phyloP scores from a whole-genome alignment of 2,329 filamentous ascomycete species.

The Emergomyces pasteurianus region DNA sequence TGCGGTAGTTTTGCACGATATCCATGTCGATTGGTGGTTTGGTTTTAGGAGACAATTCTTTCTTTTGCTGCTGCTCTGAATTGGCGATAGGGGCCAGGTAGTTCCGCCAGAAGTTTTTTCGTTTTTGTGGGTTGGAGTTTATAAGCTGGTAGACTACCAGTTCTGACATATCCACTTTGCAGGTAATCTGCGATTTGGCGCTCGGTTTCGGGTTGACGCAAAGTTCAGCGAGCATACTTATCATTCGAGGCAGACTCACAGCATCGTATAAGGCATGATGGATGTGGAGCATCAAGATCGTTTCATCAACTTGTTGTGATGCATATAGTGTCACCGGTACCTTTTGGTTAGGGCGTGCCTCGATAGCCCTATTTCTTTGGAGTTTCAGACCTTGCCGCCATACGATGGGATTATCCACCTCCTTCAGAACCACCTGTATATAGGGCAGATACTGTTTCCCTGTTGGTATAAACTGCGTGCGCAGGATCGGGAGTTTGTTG shows the following conservation, averaged over 20 bases:
- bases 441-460: constrained; percentile 39
- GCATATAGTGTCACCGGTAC: constrained; percentile 26
- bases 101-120: constrained; percentile 34
- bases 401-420: constrained; percentile 24
- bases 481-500: constrained; percentile 48
- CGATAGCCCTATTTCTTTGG: constrained; percentile 11
- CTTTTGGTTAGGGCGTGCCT: constrained; percentile 9
- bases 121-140: constrained; percentile 16
- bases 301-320: constrained; percentile 19
- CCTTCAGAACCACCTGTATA: constrained; percentile 49
- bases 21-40: background rate
- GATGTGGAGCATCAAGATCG: constrained; percentile 44
- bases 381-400: constrained; percentile 13
- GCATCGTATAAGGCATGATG: constrained; percentile 88
- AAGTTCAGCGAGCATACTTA: constrained; percentile 39
- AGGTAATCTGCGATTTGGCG: background rate
- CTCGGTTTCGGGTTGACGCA: constrained; percentile 23
- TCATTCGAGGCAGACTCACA: constrained; percentile 57
- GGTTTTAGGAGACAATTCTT: background rate
- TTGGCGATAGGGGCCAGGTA: constrained; percentile 21
- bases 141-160: constrained; percentile 28
- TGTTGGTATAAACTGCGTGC: constrained; percentile 54
- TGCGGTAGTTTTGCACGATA: constrained; percentile 33
- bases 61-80: background rate
- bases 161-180: constrained; percentile 26